These are phyloP conservation scores for Triglochin maritima DNA, from an alignment of 106 monocot genomes.

Conservation along the genomic window DNA sequence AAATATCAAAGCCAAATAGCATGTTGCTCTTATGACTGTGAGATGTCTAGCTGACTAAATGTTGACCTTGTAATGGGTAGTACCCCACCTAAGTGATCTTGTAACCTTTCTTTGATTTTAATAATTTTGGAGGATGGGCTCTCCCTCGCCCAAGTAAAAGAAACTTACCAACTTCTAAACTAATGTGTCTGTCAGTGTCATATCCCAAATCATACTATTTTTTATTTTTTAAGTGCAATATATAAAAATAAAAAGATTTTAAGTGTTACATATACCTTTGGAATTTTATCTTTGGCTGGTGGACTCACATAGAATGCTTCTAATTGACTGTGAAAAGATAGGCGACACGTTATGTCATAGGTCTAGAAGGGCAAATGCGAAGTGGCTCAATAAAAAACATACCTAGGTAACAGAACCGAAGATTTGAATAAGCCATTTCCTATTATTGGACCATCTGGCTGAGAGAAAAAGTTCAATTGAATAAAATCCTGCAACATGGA, in stretches of 20 bases:
- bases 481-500: conserved; percentile 43
- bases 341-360: not conserved
- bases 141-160: too few relatives aligned
- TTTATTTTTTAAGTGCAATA: not conserved
- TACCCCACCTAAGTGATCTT: too few relatives aligned
- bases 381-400: conserved; percentile 4
- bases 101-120: too few relatives aligned
- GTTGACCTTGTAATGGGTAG: too few relatives aligned
- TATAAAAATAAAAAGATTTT: not conserved
- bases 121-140: too few relatives aligned
- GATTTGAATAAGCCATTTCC: conserved; percentile 64
- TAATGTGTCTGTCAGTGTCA: too few relatives aligned
- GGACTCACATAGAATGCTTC: conserved; percentile 87
- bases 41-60: too few relatives aligned
- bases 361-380: not conserved
- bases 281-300: conserved; percentile 66
- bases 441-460: conserved; percentile 77
- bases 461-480: conserved; percentile 68
- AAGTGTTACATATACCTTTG: conserved; percentile 33
- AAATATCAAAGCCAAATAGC: too few relatives aligned
- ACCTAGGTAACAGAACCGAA: conserved; percentile 72
- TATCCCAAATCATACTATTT: too few relatives aligned
- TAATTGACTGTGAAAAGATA: conserved; percentile 27
- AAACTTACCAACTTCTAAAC: too few relatives aligned
- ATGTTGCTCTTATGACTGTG: too few relatives aligned